Conservation (phyloP, 2,329 filamentous ascomycete genomes). For the Cladosporium halotolerans region DNA sequence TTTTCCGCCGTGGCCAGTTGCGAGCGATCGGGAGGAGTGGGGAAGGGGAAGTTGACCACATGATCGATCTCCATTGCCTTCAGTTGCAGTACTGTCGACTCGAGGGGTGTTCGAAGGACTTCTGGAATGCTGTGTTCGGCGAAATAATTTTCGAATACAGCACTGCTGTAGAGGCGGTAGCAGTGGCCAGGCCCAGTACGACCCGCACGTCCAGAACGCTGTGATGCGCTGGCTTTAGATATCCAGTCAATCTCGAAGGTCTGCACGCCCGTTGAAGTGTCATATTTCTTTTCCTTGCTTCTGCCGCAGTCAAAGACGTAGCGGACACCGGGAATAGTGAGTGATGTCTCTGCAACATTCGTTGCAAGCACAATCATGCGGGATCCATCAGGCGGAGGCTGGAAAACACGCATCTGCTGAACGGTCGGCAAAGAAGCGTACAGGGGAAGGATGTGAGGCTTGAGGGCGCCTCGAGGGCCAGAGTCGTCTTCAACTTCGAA, state of each 20-base stretch:
- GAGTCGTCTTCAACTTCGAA: constrained; percentile 49
- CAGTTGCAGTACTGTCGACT: constrained; percentile 81
- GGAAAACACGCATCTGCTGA: constrained; percentile 87
- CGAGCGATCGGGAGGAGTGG: constrained; percentile 73
- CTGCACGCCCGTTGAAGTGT: constrained; percentile 83
- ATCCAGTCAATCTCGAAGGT: constrained; percentile 96
- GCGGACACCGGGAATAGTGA: constrained; percentile 90
- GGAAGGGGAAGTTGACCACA: constrained; percentile 92
- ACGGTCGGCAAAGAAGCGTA: constrained; percentile 88
- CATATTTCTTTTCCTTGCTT: constrained; percentile 85
- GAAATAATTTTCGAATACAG: constrained; percentile 87
- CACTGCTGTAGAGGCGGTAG: constrained; percentile 89
- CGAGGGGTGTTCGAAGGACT: constrained; percentile 82
- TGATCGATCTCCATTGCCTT: constrained; percentile 91
- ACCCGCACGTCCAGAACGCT: constrained; percentile 87
- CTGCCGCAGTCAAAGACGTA: constrained; percentile 95
- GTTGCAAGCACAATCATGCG: constrained; percentile 86
- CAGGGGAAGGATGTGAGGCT: constrained; percentile 83
- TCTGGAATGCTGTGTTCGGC: constrained; percentile 81
- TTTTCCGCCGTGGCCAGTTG: constrained; percentile 79
- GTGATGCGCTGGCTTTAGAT: constrained; percentile 90
- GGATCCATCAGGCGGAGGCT: constrained; percentile 69
- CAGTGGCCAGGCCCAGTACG: constrained; percentile 94
- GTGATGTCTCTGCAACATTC: constrained; percentile 93
- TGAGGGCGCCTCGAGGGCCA: constrained; percentile 52